A percentile compares a stretch with the other conserved stretches of the same genome.
phyloP scores from a whole-genome alignment of 108 stramenopile species.

The Discostella stelligeroides region DNA sequence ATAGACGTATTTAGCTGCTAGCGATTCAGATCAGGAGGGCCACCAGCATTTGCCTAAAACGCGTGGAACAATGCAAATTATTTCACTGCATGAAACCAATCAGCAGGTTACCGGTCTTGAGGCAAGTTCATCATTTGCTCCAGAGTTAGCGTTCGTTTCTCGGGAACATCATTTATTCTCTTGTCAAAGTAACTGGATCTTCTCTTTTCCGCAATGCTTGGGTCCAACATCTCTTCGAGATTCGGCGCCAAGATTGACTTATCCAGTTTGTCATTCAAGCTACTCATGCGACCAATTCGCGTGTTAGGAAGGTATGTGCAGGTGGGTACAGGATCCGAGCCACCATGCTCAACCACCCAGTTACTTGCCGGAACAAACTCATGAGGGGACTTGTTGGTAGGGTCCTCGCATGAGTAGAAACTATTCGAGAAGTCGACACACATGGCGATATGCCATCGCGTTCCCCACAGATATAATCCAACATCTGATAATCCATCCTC shows the following conservation, averaged over 20 bases:
- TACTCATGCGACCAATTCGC: too few species aligned
- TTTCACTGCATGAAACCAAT: too few species aligned
- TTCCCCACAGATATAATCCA: conserved; percentile 38
- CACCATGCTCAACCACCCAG: conserved; percentile 28
- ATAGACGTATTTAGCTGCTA: too few species aligned
- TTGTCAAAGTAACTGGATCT: conserved; percentile 38
- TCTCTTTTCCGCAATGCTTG: too few species aligned
- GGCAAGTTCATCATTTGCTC: conserved; percentile 33
- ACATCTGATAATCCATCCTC: conserved; percentile 46
- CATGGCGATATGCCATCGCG: conserved; percentile 47
- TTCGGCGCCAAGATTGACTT: too few species aligned
- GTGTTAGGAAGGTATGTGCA: too few species aligned
- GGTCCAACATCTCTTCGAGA: too few species aligned
- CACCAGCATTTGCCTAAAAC: too few species aligned
- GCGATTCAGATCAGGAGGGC: too few species aligned
- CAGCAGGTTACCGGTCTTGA: conserved; percentile 7
- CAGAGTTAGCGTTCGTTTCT: conserved; percentile 42
- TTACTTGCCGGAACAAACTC: conserved; percentile 36
- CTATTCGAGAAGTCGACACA: conserved; percentile 50
- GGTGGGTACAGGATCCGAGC: conserved; percentile 24
- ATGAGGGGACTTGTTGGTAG: conserved; percentile 13
- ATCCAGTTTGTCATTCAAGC: too few species aligned
- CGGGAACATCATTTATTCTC: conserved; percentile 19
- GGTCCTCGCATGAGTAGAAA: conserved; percentile 39
- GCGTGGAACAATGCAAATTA: too few species aligned